Evolutionary conservation across 2,329 filamentous ascomycete species (phyloP).

Genomic region (Botrytis tulipae): DNA sequence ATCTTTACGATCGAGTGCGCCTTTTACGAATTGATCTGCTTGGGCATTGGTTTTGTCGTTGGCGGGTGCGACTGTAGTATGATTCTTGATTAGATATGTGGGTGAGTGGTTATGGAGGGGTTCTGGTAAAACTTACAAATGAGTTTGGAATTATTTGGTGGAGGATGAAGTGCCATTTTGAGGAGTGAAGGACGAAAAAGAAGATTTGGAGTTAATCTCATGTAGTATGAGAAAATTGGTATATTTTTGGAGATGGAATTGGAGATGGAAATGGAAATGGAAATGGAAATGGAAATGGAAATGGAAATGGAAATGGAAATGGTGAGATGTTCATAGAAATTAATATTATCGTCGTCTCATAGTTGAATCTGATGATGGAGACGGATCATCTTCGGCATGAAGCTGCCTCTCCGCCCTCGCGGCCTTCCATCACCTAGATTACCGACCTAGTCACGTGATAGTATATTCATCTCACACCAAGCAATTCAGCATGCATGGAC

Average conservation of each 20-base stretch:
- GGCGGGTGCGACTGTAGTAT: constrained; percentile 58
- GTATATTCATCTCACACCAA: not conserved
- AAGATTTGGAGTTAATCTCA: constrained; percentile 28
- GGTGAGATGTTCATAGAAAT: not conserved
- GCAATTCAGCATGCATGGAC: no score
- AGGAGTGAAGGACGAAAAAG: constrained; percentile 25
- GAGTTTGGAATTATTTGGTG: constrained; percentile 33
- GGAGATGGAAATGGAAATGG: no score
- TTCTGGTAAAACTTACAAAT: constrained; percentile 33
- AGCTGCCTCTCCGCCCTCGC: not conserved
- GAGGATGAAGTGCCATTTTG: constrained; percentile 36
- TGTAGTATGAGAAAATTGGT: not conserved
- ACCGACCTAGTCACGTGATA: no score
- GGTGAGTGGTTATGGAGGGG: not conserved
- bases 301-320: no score
- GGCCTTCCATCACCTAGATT: not conserved
- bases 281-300: no score
- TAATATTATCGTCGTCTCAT: not conserved
- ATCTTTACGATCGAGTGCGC: constrained; percentile 58
- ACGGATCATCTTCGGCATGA: not conserved
- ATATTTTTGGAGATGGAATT: no score
- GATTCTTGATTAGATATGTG: constrained; percentile 2
- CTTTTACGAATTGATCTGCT: constrained; percentile 73
- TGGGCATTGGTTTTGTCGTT: constrained; percentile 57
- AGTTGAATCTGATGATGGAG: not conserved